phyloP scores from a whole-genome alignment of 495 filamentous ascomycete species.

The Daldinia concentrica region DNA sequence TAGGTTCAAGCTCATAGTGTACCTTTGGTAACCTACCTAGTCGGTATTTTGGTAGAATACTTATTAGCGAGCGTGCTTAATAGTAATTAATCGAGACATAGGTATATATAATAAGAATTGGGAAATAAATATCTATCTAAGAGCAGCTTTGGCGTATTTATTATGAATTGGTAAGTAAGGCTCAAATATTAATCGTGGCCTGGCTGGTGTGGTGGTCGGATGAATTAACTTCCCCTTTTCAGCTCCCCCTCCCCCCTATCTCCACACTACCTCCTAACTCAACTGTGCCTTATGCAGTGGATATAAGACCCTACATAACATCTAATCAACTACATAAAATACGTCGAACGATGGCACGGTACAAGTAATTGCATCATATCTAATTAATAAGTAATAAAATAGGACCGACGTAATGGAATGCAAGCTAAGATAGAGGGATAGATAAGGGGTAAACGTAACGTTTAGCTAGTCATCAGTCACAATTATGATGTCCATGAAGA shows the following conservation, averaged over 20 bases:
- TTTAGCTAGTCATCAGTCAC: not conserved
- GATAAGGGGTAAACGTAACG: not conserved
- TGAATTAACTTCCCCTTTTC: not conserved
- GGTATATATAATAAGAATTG: not conserved
- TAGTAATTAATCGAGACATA: not conserved
- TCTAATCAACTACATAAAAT: too few species aligned
- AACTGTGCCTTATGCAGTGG: not conserved
- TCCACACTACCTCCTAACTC: not conserved
- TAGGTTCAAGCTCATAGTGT: constrained; percentile 4
- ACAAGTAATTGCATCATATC: too few species aligned
- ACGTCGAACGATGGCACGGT: too few species aligned
- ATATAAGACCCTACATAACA: not conserved
- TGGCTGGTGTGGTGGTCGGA: not conserved
- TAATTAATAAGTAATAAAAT: too few species aligned
- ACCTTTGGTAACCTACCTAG: not conserved
- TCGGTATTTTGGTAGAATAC: not conserved
- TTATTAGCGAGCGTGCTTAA: not conserved
- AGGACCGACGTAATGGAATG: too few species aligned
- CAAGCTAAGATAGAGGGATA: too few species aligned
- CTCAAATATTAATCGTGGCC: not conserved
- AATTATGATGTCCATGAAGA: not conserved
- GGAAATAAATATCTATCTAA: not conserved
- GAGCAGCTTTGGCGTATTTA: not conserved
- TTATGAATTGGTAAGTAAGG: not conserved
- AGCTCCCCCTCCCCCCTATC: not conserved